Evolutionary conservation across 108 stramenopile species (phyloP).

Genomic region (Craspedostauros australis): DNA sequence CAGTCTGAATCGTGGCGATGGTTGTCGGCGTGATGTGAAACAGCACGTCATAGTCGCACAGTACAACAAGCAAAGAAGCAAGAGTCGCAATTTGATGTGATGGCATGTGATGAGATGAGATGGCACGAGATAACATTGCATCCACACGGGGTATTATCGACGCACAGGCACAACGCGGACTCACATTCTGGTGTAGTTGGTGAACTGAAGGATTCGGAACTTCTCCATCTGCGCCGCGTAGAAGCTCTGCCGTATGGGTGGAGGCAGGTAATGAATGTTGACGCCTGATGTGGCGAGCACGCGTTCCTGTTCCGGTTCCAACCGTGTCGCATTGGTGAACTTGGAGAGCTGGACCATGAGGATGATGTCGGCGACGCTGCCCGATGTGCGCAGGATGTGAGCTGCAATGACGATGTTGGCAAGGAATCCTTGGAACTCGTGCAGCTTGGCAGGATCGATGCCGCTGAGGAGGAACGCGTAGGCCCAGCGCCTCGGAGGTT

Average conservation of each 20-base stretch:
- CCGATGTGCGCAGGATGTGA: constrained; percentile 11
- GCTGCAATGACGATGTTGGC: constrained; percentile 14
- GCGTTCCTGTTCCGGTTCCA: constrained; percentile 17
- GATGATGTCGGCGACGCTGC: constrained; percentile 28
- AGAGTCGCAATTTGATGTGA: no score
- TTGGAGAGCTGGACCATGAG: constrained; percentile 22
- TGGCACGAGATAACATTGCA: no score
- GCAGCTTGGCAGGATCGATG: no score
- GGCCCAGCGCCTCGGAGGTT: no score
- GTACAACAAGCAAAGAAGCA: no score
- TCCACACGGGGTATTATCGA: no score
- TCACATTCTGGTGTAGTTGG: constrained; percentile 41
- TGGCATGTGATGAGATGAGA: no score
- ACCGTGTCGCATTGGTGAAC: constrained; percentile 4
- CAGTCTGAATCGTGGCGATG: no score
- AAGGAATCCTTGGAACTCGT: constrained; percentile 8
- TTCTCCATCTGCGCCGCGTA: constrained; percentile 34
- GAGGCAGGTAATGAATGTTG: constrained; percentile 19
- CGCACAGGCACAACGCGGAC: no score
- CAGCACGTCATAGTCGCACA: no score
- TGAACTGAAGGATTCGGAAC: constrained; percentile 39
- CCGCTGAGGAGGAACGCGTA: constrained; percentile 42
- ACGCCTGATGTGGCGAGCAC: constrained; percentile 16
- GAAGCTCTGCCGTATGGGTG: constrained; percentile 14
- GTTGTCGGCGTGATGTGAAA: no score